Evolutionary conservation across 1,284 basidiomycete genomes (phyloP).

Genomic region (Leccinum subrobustum): DNA sequence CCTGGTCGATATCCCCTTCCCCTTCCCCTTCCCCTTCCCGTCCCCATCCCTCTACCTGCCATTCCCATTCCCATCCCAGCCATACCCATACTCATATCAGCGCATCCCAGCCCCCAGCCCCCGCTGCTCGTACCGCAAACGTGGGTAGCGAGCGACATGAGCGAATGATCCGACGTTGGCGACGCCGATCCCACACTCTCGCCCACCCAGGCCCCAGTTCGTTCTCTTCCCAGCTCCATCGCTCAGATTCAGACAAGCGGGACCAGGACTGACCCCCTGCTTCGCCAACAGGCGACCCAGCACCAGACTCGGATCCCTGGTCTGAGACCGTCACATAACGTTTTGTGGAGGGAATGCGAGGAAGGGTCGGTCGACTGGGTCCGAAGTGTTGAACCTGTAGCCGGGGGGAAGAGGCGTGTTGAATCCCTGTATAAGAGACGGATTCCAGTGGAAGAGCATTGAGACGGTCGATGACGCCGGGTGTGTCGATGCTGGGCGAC

Average conservation of each 20-base stretch:
- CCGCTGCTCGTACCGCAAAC: conserved; percentile 6
- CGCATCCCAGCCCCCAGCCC: not conserved
- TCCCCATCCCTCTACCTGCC: not conserved
- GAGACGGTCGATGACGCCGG: conserved; percentile 97
- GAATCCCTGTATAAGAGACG: conserved; percentile 94
- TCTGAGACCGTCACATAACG: too few species aligned
- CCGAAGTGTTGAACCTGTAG: too few species aligned
- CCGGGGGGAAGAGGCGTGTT: conserved; percentile 51
- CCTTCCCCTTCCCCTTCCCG: too few species aligned
- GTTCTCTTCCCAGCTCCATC: not conserved
- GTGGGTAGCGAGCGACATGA: too few species aligned
- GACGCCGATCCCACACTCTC: conserved; percentile 1
- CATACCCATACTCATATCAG: not conserved
- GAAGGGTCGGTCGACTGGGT: too few species aligned
- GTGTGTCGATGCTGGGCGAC: conserved; percentile 86
- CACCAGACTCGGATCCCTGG: too few species aligned
- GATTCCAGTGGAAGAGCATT: conserved; percentile 90
- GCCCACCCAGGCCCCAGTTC: not conserved
- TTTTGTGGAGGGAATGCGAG: too few species aligned
- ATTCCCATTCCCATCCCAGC: not conserved
- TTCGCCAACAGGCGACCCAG: too few species aligned
- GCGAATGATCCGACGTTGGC: conserved; percentile 3
- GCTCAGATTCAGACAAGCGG: too few species aligned
- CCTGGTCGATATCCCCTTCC: conserved; percentile 10
- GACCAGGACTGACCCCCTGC: too few species aligned